Conservation (phyloP, 192 early-diverging fungal genomes). For the Oehlia diaphana region DNA sequence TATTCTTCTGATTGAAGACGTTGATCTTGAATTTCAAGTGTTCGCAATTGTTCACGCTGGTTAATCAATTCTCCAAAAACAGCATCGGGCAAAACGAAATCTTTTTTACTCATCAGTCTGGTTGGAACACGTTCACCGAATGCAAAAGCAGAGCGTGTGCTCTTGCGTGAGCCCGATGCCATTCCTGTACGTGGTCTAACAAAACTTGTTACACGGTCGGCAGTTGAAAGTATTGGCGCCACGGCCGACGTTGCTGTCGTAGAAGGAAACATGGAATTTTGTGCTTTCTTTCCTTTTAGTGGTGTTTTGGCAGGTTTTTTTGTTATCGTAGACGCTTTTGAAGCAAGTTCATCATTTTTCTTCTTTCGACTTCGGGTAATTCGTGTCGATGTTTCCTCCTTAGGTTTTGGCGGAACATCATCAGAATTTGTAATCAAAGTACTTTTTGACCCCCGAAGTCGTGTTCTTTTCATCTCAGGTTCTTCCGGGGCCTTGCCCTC, state of each 20-base stretch:
- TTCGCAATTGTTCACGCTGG: conserved; percentile 26
- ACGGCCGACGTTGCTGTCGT: background rate
- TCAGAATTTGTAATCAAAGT: background rate
- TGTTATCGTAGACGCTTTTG: background rate
- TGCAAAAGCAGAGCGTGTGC: conserved; percentile 39
- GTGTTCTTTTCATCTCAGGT: background rate
- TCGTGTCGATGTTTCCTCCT: conserved; percentile 5
- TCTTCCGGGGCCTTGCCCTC: background rate
- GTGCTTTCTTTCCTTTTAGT: background rate
- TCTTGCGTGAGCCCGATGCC: conserved; percentile 42
- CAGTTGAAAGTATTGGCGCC: conserved; percentile 7
- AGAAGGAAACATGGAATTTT: background rate
- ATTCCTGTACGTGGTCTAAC: conserved; percentile 35
- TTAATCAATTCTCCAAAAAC: conserved; percentile 38
- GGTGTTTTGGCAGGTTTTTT: background rate
- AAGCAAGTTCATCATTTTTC: background rate
- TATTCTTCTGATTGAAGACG: background rate
- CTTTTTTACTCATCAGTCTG: conserved; percentile 17
- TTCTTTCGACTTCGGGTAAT: conserved; percentile 22
- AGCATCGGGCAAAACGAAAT: conserved; percentile 43
- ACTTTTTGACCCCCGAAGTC: conserved; percentile 12
- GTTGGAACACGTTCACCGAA: conserved; percentile 47
- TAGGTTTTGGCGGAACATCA: background rate
- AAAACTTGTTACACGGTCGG: conserved; percentile 41
- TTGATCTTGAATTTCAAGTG: background rate